Conservation (phyloP, 169 alveolate genomes). For the Ichthyophthirius multifiliis region DNA sequence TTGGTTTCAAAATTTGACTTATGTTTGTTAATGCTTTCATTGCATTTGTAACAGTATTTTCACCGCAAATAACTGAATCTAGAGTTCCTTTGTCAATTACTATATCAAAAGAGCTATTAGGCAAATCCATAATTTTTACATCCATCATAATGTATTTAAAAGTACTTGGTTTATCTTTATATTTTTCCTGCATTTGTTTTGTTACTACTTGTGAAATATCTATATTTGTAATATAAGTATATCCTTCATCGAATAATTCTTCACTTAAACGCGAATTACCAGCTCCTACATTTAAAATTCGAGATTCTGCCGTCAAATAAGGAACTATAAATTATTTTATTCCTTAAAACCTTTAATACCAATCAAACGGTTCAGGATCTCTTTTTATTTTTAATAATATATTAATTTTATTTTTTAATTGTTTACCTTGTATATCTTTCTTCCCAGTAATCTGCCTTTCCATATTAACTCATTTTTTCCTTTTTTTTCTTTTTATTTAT, state of each 20-base stretch:
- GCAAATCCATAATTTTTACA: slow-evolving; percentile 80
- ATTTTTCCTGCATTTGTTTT: slow-evolving; percentile 71
- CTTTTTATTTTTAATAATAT: slow-evolving; percentile 14
- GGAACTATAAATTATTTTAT: slow-evolving; percentile 83
- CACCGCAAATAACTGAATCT: slow-evolving; percentile 91
- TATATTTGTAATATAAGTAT: slow-evolving; percentile 75
- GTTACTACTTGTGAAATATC: slow-evolving; percentile 80
- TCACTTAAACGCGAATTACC: slow-evolving; percentile 92
- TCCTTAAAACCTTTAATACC: slow-evolving; percentile 90
- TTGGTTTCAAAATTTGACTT: slow-evolving; percentile 69
- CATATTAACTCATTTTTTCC: slow-evolving; percentile 75
- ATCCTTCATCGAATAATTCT: slow-evolving; percentile 92
- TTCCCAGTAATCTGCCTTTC: slow-evolving; percentile 89
- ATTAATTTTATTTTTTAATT: no score
- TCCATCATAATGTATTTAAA: slow-evolving; percentile 59
- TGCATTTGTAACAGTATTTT: slow-evolving; percentile 85
- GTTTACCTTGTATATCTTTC: slow-evolving; percentile 88
- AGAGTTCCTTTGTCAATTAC: slow-evolving; percentile 90
- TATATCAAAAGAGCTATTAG: slow-evolving; percentile 81
- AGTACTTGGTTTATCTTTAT: slow-evolving; percentile 75
- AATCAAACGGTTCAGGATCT: slow-evolving; percentile 92
- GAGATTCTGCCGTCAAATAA: slow-evolving; percentile 69
- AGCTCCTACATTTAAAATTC: slow-evolving; percentile 86
- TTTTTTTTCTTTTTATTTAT: not conserved
- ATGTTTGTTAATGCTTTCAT: slow-evolving; percentile 85